Conservation (phyloP, 108 stramenopile genomes). For the Asterionellopsis glacialis region DNA sequence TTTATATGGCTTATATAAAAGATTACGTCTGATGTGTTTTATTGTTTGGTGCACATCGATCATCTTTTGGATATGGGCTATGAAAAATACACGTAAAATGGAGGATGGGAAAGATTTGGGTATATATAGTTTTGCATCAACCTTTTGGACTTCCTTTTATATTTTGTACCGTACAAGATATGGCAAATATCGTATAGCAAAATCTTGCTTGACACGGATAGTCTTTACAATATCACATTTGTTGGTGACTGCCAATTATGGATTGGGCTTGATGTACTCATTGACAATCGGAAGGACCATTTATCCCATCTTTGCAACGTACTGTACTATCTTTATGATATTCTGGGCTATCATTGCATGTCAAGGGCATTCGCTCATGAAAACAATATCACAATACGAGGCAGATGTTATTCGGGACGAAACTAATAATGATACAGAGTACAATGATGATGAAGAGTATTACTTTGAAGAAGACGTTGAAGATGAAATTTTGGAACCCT, state of each 20-base stretch:
- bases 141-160: neutral
- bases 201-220: neutral
- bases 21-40: neutral
- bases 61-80: conserved; percentile 4
- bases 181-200: neutral
- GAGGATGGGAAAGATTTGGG: conserved; percentile 4
- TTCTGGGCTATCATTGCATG: neutral
- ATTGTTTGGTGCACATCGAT: neutral
- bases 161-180: neutral
- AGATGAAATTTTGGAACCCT: neutral
- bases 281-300: neutral
- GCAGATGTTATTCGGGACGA: neutral
- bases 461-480: neutral
- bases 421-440: neutral
- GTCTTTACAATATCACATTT: conserved; percentile 1
- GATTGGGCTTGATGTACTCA: neutral
- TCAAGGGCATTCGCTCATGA: neutral
- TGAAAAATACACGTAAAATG: conserved; percentile 7
- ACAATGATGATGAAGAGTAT: neutral
- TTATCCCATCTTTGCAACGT: neutral
- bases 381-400: neutral
- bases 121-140: neutral
- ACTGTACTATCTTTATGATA: neutral
- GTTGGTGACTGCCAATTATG: neutral
- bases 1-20: no score